phyloP scores from a whole-genome alignment of 192 early-diverging fungal genomes.

The Coemansia sp. region DNA sequence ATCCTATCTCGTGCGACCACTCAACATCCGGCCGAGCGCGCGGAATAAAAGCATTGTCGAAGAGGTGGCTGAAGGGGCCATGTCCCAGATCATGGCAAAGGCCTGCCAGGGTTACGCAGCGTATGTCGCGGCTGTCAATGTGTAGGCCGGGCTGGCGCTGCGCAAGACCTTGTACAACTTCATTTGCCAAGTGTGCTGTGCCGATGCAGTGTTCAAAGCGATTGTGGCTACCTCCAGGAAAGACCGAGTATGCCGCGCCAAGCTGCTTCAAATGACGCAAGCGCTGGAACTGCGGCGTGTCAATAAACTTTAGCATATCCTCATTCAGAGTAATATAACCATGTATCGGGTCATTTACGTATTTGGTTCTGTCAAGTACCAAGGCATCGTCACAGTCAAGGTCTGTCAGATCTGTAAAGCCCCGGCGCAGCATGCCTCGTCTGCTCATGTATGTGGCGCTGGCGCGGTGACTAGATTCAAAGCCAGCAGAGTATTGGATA shows the following conservation, averaged over 20 bases:
- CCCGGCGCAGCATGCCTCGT: slow-evolving; percentile 23
- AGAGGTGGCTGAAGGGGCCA: slow-evolving; percentile 93
- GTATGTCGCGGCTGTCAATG: slow-evolving; percentile 74
- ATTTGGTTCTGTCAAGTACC: slow-evolving; percentile 14
- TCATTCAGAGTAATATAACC: slow-evolving; percentile 76
- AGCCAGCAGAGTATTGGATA: background rate
- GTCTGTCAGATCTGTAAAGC: slow-evolving; percentile 19
- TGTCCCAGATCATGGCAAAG: slow-evolving; percentile 96
- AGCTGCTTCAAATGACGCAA: slow-evolving; percentile 89
- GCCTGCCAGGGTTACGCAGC: slow-evolving; percentile 86
- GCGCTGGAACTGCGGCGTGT: slow-evolving; percentile 95
- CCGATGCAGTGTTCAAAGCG: slow-evolving; percentile 96
- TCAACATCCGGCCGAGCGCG: slow-evolving; percentile 48
- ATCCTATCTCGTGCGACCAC: slow-evolving; percentile 79
- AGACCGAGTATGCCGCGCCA: slow-evolving; percentile 86
- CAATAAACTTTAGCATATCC: slow-evolving; percentile 68
- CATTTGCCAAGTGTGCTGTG: slow-evolving; percentile 76
- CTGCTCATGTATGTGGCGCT: slow-evolving; percentile 1
- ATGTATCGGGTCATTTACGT: slow-evolving; percentile 50
- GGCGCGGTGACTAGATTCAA: background rate
- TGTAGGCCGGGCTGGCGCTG: slow-evolving; percentile 76
- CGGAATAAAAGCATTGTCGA: slow-evolving; percentile 89
- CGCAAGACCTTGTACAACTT: slow-evolving; percentile 67
- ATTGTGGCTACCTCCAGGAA: slow-evolving; percentile 92
- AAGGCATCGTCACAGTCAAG: slow-evolving; percentile 2